A percentile compares a stretch with the other conserved stretches of the same genome.
Evolutionary conservation across 1,139 yeast genomes (phyloP).

Genomic region (Sugiyamaella castrensis): DNA sequence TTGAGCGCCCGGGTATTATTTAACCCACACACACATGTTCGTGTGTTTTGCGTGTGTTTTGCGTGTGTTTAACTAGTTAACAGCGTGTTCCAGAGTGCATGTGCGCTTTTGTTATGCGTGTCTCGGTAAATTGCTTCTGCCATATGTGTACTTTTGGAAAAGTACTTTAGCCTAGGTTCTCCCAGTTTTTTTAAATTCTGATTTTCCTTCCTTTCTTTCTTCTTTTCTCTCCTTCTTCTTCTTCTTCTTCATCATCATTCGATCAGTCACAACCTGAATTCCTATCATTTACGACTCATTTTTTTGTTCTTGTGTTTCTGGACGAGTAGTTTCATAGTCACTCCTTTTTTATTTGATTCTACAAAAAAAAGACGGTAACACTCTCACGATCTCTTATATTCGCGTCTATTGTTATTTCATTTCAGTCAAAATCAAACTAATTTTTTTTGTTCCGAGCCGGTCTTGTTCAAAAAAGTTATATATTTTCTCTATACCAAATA

Average conservation of each 20-base stretch:
- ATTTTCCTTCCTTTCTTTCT: constrained; percentile 4
- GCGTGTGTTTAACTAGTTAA: no score
- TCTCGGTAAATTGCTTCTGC: no score
- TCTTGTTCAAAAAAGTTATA: neutral
- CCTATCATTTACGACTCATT: constrained; percentile 4
- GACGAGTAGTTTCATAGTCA: constrained; percentile 1
- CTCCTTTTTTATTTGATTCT: neutral
- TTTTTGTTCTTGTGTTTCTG: constrained; percentile 1
- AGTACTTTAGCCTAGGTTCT: neutral
- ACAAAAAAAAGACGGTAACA: neutral
- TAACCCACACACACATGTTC: no score
- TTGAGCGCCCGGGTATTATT: no score
- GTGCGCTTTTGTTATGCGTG: no score
- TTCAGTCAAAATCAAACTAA: no score
- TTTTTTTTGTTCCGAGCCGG: neutral
- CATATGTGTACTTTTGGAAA: no score
- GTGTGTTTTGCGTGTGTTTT: no score
- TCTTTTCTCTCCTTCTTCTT: neutral
- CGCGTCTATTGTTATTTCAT: no score
- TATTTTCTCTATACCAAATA: neutral
- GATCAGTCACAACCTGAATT: constrained; percentile 4
- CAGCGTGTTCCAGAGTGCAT: no score
- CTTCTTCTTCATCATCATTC: constrained; percentile 10
- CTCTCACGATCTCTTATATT: constrained; percentile 3
- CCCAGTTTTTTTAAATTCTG: neutral